phyloP scores from a whole-genome alignment of 768 basidiomycete genomes.

The Boletus bicolor region DNA sequence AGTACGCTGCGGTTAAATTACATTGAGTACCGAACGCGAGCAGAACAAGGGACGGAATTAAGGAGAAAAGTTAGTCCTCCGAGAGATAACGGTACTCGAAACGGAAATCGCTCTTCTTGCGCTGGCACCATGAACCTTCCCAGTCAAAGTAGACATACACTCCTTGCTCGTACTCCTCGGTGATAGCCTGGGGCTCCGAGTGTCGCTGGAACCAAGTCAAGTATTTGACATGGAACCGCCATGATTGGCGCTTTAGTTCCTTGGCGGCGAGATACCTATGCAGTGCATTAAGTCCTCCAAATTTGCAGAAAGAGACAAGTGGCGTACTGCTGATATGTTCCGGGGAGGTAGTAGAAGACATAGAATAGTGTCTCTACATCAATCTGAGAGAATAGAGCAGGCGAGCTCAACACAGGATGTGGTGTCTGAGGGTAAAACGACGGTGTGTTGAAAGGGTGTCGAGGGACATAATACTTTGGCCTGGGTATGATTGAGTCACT shows the following conservation, averaged over 20 bases:
- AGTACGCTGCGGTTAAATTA: constrained; percentile 26
- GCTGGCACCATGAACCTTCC: constrained; percentile 98
- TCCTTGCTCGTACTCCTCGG: constrained; percentile 98
- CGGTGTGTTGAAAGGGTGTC: constrained; percentile 89
- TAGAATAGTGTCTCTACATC: constrained; percentile 98
- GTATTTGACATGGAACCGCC: constrained; percentile 99
- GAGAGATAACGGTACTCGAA: constrained; percentile 95
- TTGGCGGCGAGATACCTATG: constrained; percentile 89
- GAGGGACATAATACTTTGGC: constrained; percentile 95
- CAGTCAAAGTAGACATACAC: constrained; percentile 99
- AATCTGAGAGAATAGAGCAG: constrained; percentile 82
- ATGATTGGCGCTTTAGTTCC: constrained; percentile 95
- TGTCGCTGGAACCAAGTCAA: constrained; percentile 99
- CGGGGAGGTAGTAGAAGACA: constrained; percentile 96
- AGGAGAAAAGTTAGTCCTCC: constrained; percentile 49
- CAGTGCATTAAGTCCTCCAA: neutral
- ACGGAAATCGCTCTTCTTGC: constrained; percentile 97
- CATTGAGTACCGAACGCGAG: constrained; percentile 19
- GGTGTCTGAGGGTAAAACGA: constrained; percentile 92
- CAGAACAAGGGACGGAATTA: constrained; percentile 9
- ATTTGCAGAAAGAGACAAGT: neutral
- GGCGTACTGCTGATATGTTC: constrained; percentile 91
- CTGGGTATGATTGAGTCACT: constrained; percentile 40
- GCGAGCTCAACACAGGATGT: constrained; percentile 73
- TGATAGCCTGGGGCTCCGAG: constrained; percentile 96